Evolutionary conservation across 176 grass and related monocot genomes (phyloP).

Genomic region (Musa beccarii): DNA sequence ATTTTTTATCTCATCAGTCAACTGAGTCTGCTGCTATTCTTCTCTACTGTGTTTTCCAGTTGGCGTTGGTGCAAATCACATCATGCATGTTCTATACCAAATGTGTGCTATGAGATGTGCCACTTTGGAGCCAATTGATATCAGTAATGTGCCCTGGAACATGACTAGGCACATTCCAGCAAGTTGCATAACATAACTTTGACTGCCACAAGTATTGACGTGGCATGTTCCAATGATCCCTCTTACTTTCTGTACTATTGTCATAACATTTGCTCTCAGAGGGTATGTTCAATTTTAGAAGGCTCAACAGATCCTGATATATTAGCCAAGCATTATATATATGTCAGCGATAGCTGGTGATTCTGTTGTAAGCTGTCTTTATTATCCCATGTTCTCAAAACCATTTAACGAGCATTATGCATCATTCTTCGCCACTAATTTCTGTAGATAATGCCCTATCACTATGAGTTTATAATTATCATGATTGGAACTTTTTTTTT

Average conservation of each 20-base stretch:
- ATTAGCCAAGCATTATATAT: no score
- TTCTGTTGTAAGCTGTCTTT: no score
- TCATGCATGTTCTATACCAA: neutral
- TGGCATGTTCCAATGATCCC: no score
- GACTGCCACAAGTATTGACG: no score
- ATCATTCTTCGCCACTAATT: neutral
- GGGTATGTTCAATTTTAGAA: no score
- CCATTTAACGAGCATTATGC: neutral
- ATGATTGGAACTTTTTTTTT: neutral
- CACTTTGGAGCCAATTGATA: neutral
- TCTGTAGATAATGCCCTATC: neutral
- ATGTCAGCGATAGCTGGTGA: no score
- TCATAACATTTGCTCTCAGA: no score
- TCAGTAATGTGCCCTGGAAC: neutral
- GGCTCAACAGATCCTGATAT: no score
- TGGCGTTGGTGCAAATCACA: neutral
- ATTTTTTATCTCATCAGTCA: neutral
- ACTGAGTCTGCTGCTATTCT: neutral
- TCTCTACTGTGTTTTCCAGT: neutral
- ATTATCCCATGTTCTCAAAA: no score
- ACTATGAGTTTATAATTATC: neutral
- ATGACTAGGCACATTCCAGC: neutral
- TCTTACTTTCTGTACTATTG: no score
- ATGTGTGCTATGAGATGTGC: neutral
- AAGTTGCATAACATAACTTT: no score